Evolutionary conservation across 1,284 basidiomycete genomes (phyloP).

Genomic region (Rhodotorula mucilaginosa): DNA sequence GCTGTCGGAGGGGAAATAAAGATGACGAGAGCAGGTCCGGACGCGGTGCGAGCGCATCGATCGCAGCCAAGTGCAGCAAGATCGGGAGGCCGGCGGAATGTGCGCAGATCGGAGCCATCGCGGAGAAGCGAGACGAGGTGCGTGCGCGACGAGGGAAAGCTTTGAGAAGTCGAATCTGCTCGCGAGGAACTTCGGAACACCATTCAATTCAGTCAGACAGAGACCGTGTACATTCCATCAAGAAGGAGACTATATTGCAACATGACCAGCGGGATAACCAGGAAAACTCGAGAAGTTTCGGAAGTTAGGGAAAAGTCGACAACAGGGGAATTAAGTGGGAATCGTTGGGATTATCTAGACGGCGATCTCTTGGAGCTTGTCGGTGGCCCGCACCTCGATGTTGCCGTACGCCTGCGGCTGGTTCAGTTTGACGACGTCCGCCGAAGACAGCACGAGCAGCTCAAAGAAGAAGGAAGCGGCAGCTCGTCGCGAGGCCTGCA

Average conservation of each 20-base stretch:
- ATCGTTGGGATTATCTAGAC: conserved; percentile 3
- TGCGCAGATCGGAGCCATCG: too few species aligned
- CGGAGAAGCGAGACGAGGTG: too few species aligned
- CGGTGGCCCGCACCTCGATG: conserved; percentile 78
- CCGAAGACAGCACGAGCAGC: conserved; percentile 85
- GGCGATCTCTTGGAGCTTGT: conserved; percentile 59
- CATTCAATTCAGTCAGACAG: too few species aligned
- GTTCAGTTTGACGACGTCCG: conserved; percentile 77
- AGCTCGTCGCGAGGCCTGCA: conserved; percentile 78
- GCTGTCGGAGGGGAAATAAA: too few species aligned
- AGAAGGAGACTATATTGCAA: background rate
- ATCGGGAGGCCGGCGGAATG: too few species aligned
- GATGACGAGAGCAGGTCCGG: too few species aligned
- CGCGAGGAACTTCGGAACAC: too few species aligned
- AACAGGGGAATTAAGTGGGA: background rate
- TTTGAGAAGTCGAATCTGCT: too few species aligned
- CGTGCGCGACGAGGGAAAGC: too few species aligned
- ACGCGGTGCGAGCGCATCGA: too few species aligned
- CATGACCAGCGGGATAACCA: background rate
- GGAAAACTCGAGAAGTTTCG: background rate
- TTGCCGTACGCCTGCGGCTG: conserved; percentile 73
- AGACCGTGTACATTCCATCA: background rate
- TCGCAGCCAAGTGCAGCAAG: too few species aligned
- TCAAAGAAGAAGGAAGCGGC: conserved; percentile 98
- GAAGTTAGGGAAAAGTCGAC: background rate